Percentiles rank a stretch among this genome's conserved stretches.
These are phyloP conservation scores for Simmondsia chinensis DNA, from an alignment of 148 eudicot genomes.

Conservation along the genomic window DNA sequence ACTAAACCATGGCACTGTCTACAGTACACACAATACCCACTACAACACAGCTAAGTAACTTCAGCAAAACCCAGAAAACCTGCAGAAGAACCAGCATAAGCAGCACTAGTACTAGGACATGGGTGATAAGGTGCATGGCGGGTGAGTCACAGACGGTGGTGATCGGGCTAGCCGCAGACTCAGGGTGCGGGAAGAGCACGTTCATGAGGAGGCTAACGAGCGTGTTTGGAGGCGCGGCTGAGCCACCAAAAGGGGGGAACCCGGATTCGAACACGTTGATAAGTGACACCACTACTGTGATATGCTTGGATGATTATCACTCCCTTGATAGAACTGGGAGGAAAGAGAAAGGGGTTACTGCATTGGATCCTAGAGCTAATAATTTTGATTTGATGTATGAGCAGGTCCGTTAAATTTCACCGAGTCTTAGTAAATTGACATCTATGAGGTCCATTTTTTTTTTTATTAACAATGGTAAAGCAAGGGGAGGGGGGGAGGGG, in stretches of 20 bases:
- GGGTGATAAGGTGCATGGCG: slow-evolving; percentile 47
- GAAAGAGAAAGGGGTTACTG: slow-evolving; percentile 88
- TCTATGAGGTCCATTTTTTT: too few relatives aligned
- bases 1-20: slow-evolving; percentile 57
- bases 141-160: slow-evolving; percentile 52
- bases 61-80: slow-evolving; percentile 18
- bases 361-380: slow-evolving; percentile 88
- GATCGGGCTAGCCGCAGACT: slow-evolving; percentile 91
- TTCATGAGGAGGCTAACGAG: slow-evolving; percentile 94
- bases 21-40: slow-evolving; percentile 58
- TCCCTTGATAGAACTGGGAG: slow-evolving; percentile 84
- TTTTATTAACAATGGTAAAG: too few relatives aligned
- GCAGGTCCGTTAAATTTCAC: too few relatives aligned
- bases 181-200: slow-evolving; percentile 96
- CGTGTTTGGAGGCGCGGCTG: slow-evolving; percentile 95
- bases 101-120: neutral
- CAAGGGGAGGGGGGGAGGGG: too few relatives aligned
- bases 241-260: slow-evolving; percentile 89
- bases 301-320: slow-evolving; percentile 90
- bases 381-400: slow-evolving; percentile 95
- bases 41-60: slow-evolving; percentile 70
- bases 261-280: slow-evolving; percentile 91
- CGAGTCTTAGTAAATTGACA: too few relatives aligned
- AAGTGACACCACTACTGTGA: slow-evolving; percentile 89
- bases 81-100: slow-evolving; percentile 9